Base-by-base conservation (phyloP, 331 rosid genomes). In the Spiraea crenata region DNA sequence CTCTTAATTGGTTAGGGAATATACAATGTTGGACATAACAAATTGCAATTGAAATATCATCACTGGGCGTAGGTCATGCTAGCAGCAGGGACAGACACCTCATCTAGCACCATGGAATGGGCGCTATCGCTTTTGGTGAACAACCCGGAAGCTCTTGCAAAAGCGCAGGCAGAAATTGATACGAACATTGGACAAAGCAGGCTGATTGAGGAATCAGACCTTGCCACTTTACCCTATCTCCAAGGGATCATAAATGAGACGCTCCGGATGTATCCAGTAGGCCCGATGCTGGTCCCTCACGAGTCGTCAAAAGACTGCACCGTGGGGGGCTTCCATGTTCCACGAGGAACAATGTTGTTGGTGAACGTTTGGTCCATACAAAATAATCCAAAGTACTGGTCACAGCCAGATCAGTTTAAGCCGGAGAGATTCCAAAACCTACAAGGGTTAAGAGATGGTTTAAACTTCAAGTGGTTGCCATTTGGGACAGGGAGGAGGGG, bases 401-500 rank as follows among this genome's bases (percentile, higher is more conserved):
- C 62, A 14, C 80, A 79, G 3, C 74, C 78, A 3, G 49, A 39
- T 1, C 63, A 25, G 16, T 83, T 76, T 58, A 76, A 70, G 73
- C 84, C 80, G 2, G 82, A 76, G 79, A 72, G 87, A 40, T 79
- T 78, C 34, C 40, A 64, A 6, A 71, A 14, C 3, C 9, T 4
- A 1, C 52, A 34, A 17, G 69, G 51, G 37, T 15, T 16, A 45
- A 34, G 49, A 62, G 74, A 73, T 37, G 80, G 49, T 16, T 65
- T 49, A 47, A 70, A 5, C 14, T 65, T 49, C 52, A 70, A 5
- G 65, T 41, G 62, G 50, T 46, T 80, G 59, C 75, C 83, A 3
- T 82, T 85, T 60, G 87, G 90, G 39, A 52, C 40, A 0, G 83
- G 87, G 57, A 75, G 87, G 74, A 72, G 87, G 38, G 68, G 75